Percentiles rank a stretch among this genome's conserved stretches.
Conservation (phyloP, 2,329 filamentous ascomycete genomes). For the Penicillium sp. region DNA sequence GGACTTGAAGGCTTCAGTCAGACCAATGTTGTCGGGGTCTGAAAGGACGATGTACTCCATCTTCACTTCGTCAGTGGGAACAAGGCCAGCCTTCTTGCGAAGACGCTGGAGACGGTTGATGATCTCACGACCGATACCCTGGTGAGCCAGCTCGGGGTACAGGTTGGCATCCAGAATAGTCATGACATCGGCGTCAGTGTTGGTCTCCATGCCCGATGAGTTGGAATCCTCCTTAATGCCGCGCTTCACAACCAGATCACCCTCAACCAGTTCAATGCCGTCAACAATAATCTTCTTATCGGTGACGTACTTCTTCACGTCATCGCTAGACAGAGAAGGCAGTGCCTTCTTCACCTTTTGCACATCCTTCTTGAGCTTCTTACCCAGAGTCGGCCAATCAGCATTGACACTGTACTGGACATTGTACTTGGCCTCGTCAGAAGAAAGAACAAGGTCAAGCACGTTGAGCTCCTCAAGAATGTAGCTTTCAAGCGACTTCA, state of each 20-base stretch:
- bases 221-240: conserved; percentile 72
- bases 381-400: conserved; percentile 92
- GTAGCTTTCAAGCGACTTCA: conserved; percentile 83
- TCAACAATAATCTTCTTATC: conserved; percentile 78
- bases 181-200: conserved; percentile 86
- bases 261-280: conserved; percentile 78
- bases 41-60: conserved; percentile 87
- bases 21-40: conserved; percentile 74
- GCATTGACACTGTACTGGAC: conserved; percentile 88
- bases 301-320: conserved; percentile 77
- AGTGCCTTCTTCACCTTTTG: conserved; percentile 89
- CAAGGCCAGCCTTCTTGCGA: conserved; percentile 88
- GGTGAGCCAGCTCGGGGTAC: conserved; percentile 82
- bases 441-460: conserved; percentile 77
- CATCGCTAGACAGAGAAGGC: conserved; percentile 72
- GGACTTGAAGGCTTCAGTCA: conserved; percentile 68
- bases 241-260: conserved; percentile 80
- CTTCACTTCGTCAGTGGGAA: conserved; percentile 89
- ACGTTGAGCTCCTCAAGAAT: conserved; percentile 92
- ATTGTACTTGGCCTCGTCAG: conserved; percentile 86
- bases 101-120: conserved; percentile 90
- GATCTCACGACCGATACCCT: conserved; percentile 88
- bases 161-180: conserved; percentile 83
- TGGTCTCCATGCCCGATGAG: conserved; percentile 77
- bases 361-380: conserved; percentile 96